Conservation (phyloP, 768 basidiomycete genomes). For the Calvatia gigantea region DNA sequence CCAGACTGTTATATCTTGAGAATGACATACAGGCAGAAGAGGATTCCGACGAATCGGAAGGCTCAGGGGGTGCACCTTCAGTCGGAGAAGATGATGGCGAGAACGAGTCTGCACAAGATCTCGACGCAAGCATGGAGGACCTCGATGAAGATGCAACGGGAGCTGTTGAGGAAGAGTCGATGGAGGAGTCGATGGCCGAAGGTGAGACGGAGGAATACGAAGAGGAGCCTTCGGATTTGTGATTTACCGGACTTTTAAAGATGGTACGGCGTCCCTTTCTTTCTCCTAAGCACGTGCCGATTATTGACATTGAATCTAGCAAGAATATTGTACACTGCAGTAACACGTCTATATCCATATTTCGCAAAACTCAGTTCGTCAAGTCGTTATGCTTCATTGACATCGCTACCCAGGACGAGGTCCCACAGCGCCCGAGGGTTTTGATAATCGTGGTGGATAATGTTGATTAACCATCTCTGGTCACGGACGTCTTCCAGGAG, state of each 20-base stretch:
- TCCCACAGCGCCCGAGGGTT: conserved; percentile 75
- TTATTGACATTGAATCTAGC: background rate
- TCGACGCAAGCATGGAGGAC: conserved; percentile 66
- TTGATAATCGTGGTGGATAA: conserved; percentile 94
- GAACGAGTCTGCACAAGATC: conserved; percentile 45
- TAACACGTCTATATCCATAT: background rate
- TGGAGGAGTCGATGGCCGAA: conserved; percentile 25
- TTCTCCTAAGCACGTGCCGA: background rate
- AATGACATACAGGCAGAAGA: conserved; percentile 9
- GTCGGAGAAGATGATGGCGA: conserved; percentile 47
- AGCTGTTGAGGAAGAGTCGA: conserved; percentile 40
- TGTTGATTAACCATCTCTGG: conserved; percentile 84
- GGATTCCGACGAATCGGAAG: conserved; percentile 39
- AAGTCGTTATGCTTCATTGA: background rate
- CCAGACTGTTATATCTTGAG: background rate
- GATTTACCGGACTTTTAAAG: background rate
- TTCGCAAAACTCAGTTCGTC: background rate
- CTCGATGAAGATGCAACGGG: conserved; percentile 43
- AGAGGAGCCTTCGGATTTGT: conserved; percentile 39
- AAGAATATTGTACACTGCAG: background rate
- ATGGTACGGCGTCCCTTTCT: background rate
- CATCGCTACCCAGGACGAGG: conserved; percentile 55
- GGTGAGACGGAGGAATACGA: conserved; percentile 52
- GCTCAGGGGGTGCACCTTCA: conserved; percentile 40
- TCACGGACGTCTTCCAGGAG: conserved; percentile 71